phyloP scores from a whole-genome alignment of 768 basidiomycete genomes.

The Porpolomopsis calyptriformis region DNA sequence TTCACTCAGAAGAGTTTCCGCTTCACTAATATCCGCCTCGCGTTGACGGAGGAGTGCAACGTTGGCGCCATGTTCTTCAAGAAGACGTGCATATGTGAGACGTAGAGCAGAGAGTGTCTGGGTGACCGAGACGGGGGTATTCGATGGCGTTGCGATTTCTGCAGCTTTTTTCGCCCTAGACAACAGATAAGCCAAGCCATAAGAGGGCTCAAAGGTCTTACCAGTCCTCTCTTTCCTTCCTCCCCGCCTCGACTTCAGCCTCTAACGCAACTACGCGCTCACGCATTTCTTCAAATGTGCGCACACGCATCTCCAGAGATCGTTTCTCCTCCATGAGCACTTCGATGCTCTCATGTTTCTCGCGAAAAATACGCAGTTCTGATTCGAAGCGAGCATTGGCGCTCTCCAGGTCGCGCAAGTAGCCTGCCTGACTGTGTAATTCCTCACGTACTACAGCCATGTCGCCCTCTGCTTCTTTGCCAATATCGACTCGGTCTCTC shows the following conservation, averaged over 20 bases:
- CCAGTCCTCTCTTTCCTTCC: slow-evolving; percentile 51
- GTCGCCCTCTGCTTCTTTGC: slow-evolving; percentile 37
- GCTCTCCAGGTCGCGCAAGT: slow-evolving; percentile 50
- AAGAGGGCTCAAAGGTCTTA: slow-evolving; percentile 17
- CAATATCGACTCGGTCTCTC: slow-evolving; percentile 18
- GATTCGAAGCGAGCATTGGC: slow-evolving; percentile 43
- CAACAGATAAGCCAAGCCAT: neutral
- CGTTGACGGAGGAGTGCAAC: slow-evolving; percentile 41
- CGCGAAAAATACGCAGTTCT: slow-evolving; percentile 45
- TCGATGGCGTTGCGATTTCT: slow-evolving; percentile 27
- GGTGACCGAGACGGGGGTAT: slow-evolving; percentile 44
- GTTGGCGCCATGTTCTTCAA: slow-evolving; percentile 58
- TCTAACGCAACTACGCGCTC: slow-evolving; percentile 48
- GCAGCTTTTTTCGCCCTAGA: slow-evolving; percentile 29
- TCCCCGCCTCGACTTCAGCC: slow-evolving; percentile 52
- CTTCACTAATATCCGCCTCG: slow-evolving; percentile 39
- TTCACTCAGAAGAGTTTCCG: slow-evolving; percentile 36
- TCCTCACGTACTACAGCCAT: slow-evolving; percentile 61
- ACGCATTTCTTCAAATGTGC: slow-evolving; percentile 45
- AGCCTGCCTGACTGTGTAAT: slow-evolving; percentile 51
- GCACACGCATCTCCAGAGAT: slow-evolving; percentile 52
- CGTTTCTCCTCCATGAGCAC: slow-evolving; percentile 69
- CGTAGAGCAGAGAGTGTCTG: slow-evolving; percentile 52
- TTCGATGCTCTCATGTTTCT: slow-evolving; percentile 50
- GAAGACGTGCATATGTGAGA: slow-evolving; percentile 47